A percentile compares a stretch with the other conserved stretches of the same genome.
Conservation (phyloP, 1,139 yeast genomes). For the Ogataea hybrid region DNA sequence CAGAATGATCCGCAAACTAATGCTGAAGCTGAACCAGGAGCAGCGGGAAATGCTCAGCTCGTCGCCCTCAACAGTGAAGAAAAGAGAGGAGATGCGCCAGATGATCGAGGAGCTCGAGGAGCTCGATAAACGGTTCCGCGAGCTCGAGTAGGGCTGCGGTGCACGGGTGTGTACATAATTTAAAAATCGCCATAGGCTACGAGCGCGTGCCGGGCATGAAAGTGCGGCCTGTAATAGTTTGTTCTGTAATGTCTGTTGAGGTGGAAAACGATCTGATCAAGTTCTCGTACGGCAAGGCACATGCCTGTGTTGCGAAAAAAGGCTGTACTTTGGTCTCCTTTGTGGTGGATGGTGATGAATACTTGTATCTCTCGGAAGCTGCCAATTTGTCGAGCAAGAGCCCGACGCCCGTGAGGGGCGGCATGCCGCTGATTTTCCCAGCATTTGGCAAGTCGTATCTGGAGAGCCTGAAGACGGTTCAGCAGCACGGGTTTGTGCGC, state of each 20-base stretch:
- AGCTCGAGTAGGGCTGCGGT: conserved; percentile 5
- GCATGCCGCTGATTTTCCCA: conserved; percentile 90
- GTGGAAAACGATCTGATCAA: conserved; percentile 61
- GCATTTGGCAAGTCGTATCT: conserved; percentile 73
- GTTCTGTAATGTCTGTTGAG: conserved; percentile 45
- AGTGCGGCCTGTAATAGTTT: not conserved
- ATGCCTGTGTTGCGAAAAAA: conserved; percentile 63
- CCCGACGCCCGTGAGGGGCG: conserved; percentile 86
- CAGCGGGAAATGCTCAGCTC: conserved; percentile 6
- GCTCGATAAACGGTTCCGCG: conserved; percentile 17
- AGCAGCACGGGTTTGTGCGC: conserved; percentile 94
- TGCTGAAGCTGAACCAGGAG: conserved; percentile 15
- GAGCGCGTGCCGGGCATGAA: not conserved
- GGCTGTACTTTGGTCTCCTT: conserved; percentile 88
- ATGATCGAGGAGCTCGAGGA: conserved; percentile 22
- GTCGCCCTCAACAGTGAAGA: not conserved
- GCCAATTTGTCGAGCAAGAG: conserved; percentile 78
- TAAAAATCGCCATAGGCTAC: not conserved
- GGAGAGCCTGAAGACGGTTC: conserved; percentile 45
- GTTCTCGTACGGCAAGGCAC: conserved; percentile 53
- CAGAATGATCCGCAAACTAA: conserved; percentile 17
- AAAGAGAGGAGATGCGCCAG: conserved; percentile 4
- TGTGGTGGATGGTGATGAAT: conserved; percentile 65
- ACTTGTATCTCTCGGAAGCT: conserved; percentile 51
- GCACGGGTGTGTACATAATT: not conserved